A percentile compares a stretch with the other conserved stretches of the same genome.
Conservation (phyloP, 1,139 yeast genomes). For the Blastobotrys serpentis region DNA sequence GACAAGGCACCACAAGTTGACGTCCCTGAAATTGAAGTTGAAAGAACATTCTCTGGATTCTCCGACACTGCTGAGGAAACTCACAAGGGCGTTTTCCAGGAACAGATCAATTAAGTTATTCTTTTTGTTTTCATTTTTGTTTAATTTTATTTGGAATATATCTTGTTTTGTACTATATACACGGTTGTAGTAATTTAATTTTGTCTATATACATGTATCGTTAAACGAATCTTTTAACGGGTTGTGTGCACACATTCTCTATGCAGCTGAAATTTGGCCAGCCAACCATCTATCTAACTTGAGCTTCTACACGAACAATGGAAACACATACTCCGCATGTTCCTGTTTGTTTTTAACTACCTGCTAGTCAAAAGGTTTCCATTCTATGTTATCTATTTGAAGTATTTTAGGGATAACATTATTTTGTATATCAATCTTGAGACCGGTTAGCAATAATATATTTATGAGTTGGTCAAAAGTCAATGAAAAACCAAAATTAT, state of each 20-base stretch:
- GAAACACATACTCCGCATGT: no score
- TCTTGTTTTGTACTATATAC: constrained; percentile 3
- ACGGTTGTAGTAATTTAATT: neutral
- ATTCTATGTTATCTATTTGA: no score
- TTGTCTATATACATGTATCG: neutral
- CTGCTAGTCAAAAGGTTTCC: no score
- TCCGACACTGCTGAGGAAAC: constrained; percentile 10
- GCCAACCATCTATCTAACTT: no score
- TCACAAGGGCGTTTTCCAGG: constrained; percentile 25
- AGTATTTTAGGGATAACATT: no score
- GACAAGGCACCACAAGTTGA: constrained; percentile 33
- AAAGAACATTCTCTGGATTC: constrained; percentile 21
- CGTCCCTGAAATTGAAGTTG: constrained; percentile 10
- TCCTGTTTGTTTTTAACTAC: no score
- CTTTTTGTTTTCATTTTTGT: constrained; percentile 14
- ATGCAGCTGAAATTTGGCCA: no score
- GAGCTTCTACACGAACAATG: no score
- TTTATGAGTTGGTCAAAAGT: no score
- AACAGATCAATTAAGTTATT: constrained; percentile 20
- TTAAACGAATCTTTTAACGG: neutral
- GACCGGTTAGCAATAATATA: no score
- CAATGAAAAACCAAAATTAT: no score
- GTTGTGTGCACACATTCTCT: neutral
- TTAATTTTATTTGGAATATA: constrained; percentile 11
- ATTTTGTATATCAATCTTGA: no score